Base-by-base conservation (phyloP, 225 moss, liverwort and hornwort species). In the Anthoceros angustus region DNA sequence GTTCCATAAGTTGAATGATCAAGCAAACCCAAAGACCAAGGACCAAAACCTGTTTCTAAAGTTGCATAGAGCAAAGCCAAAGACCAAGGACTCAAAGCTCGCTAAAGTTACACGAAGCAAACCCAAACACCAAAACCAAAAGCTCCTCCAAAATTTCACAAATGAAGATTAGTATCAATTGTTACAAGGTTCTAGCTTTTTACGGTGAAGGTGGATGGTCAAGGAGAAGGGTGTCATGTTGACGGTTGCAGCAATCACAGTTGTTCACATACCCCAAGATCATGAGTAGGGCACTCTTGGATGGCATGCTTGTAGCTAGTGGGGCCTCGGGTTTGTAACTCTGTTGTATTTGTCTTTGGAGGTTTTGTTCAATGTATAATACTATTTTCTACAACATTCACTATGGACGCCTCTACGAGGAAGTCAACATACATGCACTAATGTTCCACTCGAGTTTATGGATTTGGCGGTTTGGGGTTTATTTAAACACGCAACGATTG, bases 241-340 rank as follows among this genome's bases (percentile, higher is more conserved):
- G n/a, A 92, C 88, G n/a, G 66, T 75, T 98, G 40, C 79, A 92
- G 41, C 72, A 66, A 72, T 89, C 72, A 92, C 92, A 72, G 98
- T 87, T 70, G 98, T 98, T 66, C n/a, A n/a, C n/a, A 92, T 98
- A 62, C 98, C 98, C 41, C 98, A 98, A 83, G 98, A 98, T 75
- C 75, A 88, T 91, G 80, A 62, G 50, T 40, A n/a, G 64, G 8
- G 41, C 8, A 32, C 25, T 26, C 8, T 46, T 68, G 8, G 18
- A 16, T 48, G 43, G 10, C 41, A n/a, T 26, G 16, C 40, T 39
- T 10, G 12, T 50, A 23, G n/a, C n/a, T 14, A 9, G 68, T 43
- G 12, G 20, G 5, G 12, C 50, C 68, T 63, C 64, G 64, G 46
- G 32, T 63, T 41, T 20, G 5, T 25, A 8, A 12, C 39, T 11